A percentile compares a stretch with the other conserved stretches of the same genome.
These are phyloP conservation scores for Saturnispora besseyi DNA, from an alignment of 805 yeast genomes.

Conservation along the genomic window DNA sequence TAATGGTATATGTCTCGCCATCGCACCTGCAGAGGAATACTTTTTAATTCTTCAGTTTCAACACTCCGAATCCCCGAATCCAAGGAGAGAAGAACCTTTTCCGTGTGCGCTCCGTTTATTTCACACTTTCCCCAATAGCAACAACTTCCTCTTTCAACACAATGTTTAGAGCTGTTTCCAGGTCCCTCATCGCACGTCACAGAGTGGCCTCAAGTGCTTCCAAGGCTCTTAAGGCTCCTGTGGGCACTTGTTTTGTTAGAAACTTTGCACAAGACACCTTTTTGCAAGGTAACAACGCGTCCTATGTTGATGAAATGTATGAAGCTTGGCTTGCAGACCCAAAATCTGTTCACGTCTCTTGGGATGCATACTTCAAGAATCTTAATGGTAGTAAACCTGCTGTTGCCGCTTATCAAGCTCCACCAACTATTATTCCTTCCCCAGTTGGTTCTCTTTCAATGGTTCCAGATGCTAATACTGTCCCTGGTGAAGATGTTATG, in stretches of 20 bases:
- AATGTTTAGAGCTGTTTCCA: slow-evolving; percentile 26
- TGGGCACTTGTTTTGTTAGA: slow-evolving; percentile 10
- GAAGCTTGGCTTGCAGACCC: slow-evolving; percentile 92
- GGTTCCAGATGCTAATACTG: slow-evolving; percentile 42
- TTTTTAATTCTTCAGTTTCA: too few relatives aligned
- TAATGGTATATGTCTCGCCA: too few relatives aligned
- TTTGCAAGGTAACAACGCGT: slow-evolving; percentile 74
- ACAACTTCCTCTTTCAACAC: slow-evolving; percentile 1
- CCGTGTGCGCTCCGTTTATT: slow-evolving; percentile 14
- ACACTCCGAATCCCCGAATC: slow-evolving; percentile 4
- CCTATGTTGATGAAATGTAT: slow-evolving; percentile 97
- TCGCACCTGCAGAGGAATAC: too few relatives aligned
- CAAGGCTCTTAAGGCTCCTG: background rate
- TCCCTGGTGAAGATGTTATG: slow-evolving; percentile 57
- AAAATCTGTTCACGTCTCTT: slow-evolving; percentile 80
- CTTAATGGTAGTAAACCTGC: slow-evolving; percentile 63
- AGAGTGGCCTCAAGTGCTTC: background rate
- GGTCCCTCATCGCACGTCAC: slow-evolving; percentile 4
- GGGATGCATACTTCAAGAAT: slow-evolving; percentile 96
- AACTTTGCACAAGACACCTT: slow-evolving; percentile 58
- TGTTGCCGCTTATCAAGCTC: slow-evolving; percentile 73
- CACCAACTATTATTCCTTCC: slow-evolving; percentile 81
- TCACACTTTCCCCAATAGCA: background rate
- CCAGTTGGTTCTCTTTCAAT: slow-evolving; percentile 69
- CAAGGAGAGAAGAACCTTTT: slow-evolving; percentile 5